Evolutionary conservation across 2,329 filamentous ascomycete species (phyloP).

Genomic region (Ceratocystis albifundus): DNA sequence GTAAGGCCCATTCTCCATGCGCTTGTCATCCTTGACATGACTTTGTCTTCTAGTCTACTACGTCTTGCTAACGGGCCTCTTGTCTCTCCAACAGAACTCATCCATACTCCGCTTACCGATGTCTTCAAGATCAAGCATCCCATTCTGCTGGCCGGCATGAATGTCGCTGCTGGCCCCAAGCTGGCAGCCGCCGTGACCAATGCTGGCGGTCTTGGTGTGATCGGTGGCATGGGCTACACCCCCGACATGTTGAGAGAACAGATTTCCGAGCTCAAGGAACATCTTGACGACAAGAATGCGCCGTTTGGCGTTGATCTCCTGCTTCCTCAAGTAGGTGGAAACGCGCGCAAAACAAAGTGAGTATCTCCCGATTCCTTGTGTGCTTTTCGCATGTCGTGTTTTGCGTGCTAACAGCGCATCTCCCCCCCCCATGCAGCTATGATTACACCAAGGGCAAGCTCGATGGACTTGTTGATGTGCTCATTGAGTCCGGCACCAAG

Average conservation of each 20-base stretch:
- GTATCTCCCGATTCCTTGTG: constrained; percentile 25
- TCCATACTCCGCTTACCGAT: constrained; percentile 87
- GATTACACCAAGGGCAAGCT: constrained; percentile 99
- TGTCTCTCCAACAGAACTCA: constrained; percentile 29
- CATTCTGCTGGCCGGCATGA: constrained; percentile 93
- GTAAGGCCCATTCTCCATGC: constrained; percentile 41
- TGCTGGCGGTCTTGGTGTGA: constrained; percentile 89
- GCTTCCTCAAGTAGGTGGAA: constrained; percentile 87
- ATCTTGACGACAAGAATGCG: constrained; percentile 77
- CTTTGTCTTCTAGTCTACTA: neutral
- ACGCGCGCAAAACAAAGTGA: constrained; percentile 83
- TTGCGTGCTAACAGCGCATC: constrained; percentile 22
- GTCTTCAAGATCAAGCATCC: constrained; percentile 97
- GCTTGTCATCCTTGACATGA: neutral
- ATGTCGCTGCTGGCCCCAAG: constrained; percentile 92
- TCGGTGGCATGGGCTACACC: constrained; percentile 90
- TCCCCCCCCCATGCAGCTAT: constrained; percentile 51
- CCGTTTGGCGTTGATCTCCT: constrained; percentile 92
- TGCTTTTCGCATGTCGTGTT: neutral
- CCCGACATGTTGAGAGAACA: constrained; percentile 95
- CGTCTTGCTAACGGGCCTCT: neutral
- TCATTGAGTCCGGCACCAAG: constrained; percentile 82
- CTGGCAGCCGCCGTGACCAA: constrained; percentile 95
- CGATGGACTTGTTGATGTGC: constrained; percentile 74
- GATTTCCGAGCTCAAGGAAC: constrained; percentile 85